Evolutionary conservation across 371 early-diverging fungal genomes (phyloP).

Genomic region (Mucor lusitanicus): DNA sequence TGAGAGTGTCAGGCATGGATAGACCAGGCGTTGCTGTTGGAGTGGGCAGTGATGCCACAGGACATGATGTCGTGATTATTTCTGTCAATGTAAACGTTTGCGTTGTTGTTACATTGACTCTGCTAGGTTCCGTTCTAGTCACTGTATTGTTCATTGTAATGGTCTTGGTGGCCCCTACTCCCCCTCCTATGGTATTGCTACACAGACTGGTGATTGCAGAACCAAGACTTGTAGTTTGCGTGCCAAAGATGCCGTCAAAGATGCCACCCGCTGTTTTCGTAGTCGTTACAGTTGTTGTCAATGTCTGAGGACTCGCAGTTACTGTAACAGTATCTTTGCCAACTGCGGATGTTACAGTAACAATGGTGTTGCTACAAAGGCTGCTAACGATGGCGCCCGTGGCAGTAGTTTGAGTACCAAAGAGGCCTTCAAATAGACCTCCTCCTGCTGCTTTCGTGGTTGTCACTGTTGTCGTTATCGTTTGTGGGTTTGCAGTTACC

Average conservation of each 20-base stretch:
- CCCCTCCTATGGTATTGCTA: background rate
- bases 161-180: background rate
- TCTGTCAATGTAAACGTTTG: background rate
- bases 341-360: background rate
- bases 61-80: background rate
- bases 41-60: background rate
- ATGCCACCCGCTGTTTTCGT: background rate
- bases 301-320: background rate
- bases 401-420: background rate
- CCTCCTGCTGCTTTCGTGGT: background rate
- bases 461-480: background rate
- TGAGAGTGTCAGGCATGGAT: background rate
- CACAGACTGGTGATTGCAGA: background rate
- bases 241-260: background rate
- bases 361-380: background rate
- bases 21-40: background rate
- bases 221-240: background rate
- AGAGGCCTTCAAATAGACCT: background rate
- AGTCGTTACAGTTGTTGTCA: background rate
- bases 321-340: background rate
- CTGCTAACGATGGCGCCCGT: background rate
- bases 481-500: background rate
- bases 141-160: background rate
- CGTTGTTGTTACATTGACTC: background rate
- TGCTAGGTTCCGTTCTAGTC: background rate